Conservation (phyloP, 148 eudicot species). For the Rhododendron simsii region DNA sequence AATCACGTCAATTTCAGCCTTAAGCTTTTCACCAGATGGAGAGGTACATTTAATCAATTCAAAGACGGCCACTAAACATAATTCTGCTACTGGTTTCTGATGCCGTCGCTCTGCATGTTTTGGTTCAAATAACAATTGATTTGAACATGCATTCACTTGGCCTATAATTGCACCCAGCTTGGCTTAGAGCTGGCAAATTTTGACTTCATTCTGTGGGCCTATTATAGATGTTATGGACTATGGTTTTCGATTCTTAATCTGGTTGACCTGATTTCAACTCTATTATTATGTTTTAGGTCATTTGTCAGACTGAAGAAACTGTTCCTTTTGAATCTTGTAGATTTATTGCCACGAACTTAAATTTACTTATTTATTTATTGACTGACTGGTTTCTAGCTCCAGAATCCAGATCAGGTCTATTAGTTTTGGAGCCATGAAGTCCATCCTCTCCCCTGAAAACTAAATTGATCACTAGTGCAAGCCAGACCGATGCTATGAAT, state of each 20-base stretch:
- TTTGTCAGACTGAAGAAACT: background rate
- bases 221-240: background rate
- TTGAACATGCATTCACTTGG: constrained; percentile 5
- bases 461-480: background rate
- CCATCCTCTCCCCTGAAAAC: background rate
- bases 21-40: constrained; percentile 94
- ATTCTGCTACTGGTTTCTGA: constrained; percentile 11
- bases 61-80: background rate
- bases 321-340: background rate
- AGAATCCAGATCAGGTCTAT: background rate
- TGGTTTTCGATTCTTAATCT: background rate
- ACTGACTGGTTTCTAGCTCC: background rate
- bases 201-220: background rate
- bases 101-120: background rate
- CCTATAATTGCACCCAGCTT: background rate
- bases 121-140: background rate
- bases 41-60: constrained; percentile 50
- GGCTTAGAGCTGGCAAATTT: background rate
- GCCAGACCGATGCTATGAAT: background rate
- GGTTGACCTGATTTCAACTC: background rate
- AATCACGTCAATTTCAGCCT: constrained; percentile 67
- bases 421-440: background rate
- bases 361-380: background rate
- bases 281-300: background rate
- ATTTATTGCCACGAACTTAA: background rate